These are phyloP conservation scores for Stropharia rugosoannulata DNA, from an alignment of 768 basidiomycete species.

Conservation along the genomic window DNA sequence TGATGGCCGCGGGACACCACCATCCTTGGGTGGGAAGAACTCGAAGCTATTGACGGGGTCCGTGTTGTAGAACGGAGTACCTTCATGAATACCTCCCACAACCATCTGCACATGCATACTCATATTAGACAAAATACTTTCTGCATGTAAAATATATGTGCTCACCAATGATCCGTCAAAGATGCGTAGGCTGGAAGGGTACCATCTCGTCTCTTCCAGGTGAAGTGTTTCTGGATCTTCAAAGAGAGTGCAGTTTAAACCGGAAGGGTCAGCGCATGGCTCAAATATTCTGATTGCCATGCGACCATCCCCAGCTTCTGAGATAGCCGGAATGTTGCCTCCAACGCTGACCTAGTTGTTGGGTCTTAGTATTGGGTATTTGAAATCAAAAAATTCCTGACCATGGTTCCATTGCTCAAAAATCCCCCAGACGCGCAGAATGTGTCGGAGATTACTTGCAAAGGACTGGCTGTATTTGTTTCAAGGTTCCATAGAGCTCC, in stretches of 20 bases:
- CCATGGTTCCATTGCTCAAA: slow-evolving; percentile 40
- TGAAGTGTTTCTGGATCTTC: slow-evolving; percentile 34
- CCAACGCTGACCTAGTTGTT: slow-evolving; percentile 30
- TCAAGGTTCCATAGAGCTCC: slow-evolving; percentile 39
- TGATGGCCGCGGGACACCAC: slow-evolving; percentile 27
- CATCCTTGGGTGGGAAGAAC: slow-evolving; percentile 39
- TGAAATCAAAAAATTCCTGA: slow-evolving; percentile 14
- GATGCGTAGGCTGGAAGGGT: slow-evolving; percentile 35
- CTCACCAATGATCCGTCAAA: slow-evolving; percentile 32
- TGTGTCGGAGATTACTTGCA: slow-evolving; percentile 34
- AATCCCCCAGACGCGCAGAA: slow-evolving; percentile 44
- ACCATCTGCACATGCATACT: slow-evolving; percentile 19
- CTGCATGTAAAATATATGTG: slow-evolving; percentile 13
- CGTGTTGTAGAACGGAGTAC: slow-evolving; percentile 60
- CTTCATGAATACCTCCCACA: slow-evolving; percentile 25
- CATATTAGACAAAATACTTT: slow-evolving; percentile 7
- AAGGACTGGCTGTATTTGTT: slow-evolving; percentile 35
- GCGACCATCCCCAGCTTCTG: slow-evolving; percentile 29
- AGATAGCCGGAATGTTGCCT: slow-evolving; percentile 26
- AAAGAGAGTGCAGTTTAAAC: slow-evolving; percentile 30
- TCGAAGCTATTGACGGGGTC: slow-evolving; percentile 46
- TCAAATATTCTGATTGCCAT: slow-evolving; percentile 38
- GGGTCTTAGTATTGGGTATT: not conserved
- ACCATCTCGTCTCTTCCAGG: slow-evolving; percentile 38
- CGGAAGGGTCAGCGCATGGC: slow-evolving; percentile 32